These are phyloP conservation scores for Malania oleifera DNA, from an alignment of 164 flowering plant species.

Conservation along the genomic window DNA sequence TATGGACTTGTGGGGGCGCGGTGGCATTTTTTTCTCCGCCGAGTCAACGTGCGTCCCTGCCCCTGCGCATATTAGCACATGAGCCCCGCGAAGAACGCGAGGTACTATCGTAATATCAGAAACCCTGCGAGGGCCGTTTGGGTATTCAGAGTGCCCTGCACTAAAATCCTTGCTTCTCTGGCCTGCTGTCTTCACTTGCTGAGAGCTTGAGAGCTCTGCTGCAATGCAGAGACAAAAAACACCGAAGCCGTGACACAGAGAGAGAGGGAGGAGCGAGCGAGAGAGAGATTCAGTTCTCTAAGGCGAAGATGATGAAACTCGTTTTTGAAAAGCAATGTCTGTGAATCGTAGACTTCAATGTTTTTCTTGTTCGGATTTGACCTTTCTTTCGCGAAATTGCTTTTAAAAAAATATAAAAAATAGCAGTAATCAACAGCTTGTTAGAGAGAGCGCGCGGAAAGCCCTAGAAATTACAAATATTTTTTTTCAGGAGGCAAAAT, in stretches of 20 bases:
- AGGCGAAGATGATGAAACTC: slow-evolving; percentile 13
- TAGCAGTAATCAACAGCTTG: background rate
- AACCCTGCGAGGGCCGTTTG: background rate
- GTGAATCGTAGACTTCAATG: slow-evolving; percentile 14
- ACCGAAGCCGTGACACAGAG: slow-evolving; percentile 17
- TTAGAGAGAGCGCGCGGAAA: background rate
- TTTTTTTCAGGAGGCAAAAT: background rate
- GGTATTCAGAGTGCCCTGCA: background rate
- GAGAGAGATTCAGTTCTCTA: background rate
- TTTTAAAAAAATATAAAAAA: background rate
- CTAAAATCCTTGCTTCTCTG: slow-evolving; percentile 2
- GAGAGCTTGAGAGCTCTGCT: background rate
- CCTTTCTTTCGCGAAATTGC: slow-evolving; percentile 1
- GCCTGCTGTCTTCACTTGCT: background rate
- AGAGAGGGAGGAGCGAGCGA: slow-evolving; percentile 1
- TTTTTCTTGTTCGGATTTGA: slow-evolving; percentile 12
- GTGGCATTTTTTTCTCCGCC: too few relatives aligned
- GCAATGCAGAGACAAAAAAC: slow-evolving; percentile 5
- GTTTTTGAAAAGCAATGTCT: slow-evolving; percentile 26
- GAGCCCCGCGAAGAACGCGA: slow-evolving; percentile 1
- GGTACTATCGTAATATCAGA: background rate
- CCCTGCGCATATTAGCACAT: too few relatives aligned
- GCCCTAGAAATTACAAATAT: too few relatives aligned
- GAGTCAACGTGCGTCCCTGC: too few relatives aligned
- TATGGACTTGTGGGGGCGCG: too few relatives aligned